A percentile compares a stretch with the other conserved stretches of the same genome.
phyloP scores from a whole-genome alignment of 2,329 filamentous ascomycete species.

The Cladosporium sp. region DNA sequence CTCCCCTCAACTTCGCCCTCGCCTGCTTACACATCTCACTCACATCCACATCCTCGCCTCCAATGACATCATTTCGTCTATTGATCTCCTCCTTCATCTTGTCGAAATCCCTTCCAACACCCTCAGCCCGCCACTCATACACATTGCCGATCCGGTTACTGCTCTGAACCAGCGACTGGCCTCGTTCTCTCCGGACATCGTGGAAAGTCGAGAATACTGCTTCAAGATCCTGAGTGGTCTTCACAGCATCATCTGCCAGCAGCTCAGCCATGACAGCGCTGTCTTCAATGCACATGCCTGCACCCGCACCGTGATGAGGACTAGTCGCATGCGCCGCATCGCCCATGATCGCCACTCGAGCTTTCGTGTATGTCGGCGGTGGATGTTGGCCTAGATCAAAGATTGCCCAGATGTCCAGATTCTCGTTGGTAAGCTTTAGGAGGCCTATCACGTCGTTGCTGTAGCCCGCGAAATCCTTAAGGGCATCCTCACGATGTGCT shows the following conservation, averaged over 20 bases:
- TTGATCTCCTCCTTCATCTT: conserved; percentile 23
- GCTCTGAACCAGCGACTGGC: conserved; percentile 42
- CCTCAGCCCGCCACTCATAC: conserved; percentile 35
- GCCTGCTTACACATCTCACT: conserved; percentile 19
- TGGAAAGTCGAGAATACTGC: conserved; percentile 39
- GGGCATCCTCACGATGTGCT: conserved; percentile 39
- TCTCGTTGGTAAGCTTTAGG: conserved; percentile 32
- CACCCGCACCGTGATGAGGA: conserved; percentile 38
- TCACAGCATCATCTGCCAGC: conserved; percentile 19
- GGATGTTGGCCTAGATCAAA: conserved; percentile 17
- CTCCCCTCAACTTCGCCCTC: conserved; percentile 14
- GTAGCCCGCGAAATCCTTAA: conserved; percentile 41
- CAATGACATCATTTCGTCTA: conserved; percentile 18
- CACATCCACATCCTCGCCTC: conserved; percentile 20
- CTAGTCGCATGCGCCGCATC: conserved; percentile 54
- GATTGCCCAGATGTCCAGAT: conserved; percentile 19
- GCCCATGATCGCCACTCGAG: conserved; percentile 44
- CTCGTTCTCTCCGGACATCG: conserved; percentile 36
- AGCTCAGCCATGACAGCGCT: conserved; percentile 26
- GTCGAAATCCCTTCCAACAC: conserved; percentile 18
- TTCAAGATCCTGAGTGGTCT: conserved; percentile 21
- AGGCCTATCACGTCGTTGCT: conserved; percentile 35
- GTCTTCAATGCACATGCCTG: conserved; percentile 30
- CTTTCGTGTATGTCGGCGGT: conserved; percentile 35
- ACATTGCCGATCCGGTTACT: conserved; percentile 38